A percentile compares a stretch with the other conserved stretches of the same genome.
Conservation (phyloP, 2,329 filamentous ascomycete genomes). For the Didymosphaeria variabile region DNA sequence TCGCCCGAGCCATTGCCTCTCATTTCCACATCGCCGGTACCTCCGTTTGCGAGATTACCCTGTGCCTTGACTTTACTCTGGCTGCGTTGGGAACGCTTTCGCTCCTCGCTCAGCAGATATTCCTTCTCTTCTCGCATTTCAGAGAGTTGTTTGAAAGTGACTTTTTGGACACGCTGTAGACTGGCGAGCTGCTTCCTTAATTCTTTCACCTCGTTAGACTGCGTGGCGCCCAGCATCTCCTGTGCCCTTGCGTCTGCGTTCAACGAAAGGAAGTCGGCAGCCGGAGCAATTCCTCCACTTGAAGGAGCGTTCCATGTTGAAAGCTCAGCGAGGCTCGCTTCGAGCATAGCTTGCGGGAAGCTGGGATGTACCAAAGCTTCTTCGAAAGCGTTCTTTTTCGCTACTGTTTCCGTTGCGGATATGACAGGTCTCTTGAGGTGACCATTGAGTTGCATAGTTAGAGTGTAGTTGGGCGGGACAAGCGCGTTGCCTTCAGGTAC, state of each 20-base stretch:
- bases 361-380: conserved; percentile 54
- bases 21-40: conserved; percentile 42
- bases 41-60: conserved; percentile 31
- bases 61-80: conserved; percentile 33
- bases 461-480: conserved; percentile 67
- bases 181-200: conserved; percentile 53
- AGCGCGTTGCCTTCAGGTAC: conserved; percentile 43
- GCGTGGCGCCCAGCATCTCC: conserved; percentile 16
- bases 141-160: conserved; percentile 56
- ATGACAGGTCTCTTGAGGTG: conserved; percentile 35
- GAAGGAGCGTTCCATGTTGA: conserved; percentile 37
- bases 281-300: conserved; percentile 24
- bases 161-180: conserved; percentile 56
- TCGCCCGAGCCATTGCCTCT: conserved; percentile 23
- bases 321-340: conserved; percentile 48
- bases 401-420: conserved; percentile 39
- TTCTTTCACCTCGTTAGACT: conserved; percentile 44
- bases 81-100: conserved; percentile 35
- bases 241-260: conserved; percentile 15
- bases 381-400: conserved; percentile 45
- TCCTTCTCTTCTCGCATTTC: conserved; percentile 54
- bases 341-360: conserved; percentile 54
- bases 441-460: conserved; percentile 69
- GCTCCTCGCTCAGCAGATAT: conserved; percentile 44
- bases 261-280: conserved; percentile 48